Percentiles rank a stretch among this genome's conserved stretches.
Evolutionary conservation across 192 early-diverging fungal genomes (phyloP).

Genomic region (Backusella luteola): DNA sequence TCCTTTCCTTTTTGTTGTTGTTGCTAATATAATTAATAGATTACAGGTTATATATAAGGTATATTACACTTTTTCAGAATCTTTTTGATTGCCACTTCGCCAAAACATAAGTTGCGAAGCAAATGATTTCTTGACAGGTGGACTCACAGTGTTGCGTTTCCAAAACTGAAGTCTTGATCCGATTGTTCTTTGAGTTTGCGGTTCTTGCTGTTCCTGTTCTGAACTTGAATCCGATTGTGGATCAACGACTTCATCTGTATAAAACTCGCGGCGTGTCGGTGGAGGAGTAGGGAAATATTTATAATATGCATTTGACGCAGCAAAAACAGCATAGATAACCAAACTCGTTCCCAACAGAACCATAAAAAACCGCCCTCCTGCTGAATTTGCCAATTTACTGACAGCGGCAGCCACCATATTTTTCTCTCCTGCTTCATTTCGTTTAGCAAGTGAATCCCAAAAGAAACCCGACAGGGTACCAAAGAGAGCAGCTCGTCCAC

Average conservation of each 20-base stretch:
- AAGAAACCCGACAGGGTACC: conserved; percentile 39
- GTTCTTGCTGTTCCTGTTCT: neutral
- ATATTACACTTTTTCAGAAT: neutral
- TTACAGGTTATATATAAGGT: neutral
- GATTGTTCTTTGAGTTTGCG: neutral
- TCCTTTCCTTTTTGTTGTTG: neutral
- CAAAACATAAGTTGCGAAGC: neutral
- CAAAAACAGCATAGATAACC: conserved; percentile 36
- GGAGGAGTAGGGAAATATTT: conserved; percentile 42
- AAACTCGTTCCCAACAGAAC: conserved; percentile 27
- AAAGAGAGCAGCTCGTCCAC: conserved; percentile 44
- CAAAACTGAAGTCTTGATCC: neutral
- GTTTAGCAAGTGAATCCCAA: conserved; percentile 25
- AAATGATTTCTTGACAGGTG: neutral
- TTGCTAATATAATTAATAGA: neutral
- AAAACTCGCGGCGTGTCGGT: conserved; percentile 8
- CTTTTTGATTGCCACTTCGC: neutral
- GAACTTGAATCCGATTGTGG: neutral
- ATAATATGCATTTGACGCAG: conserved; percentile 32
- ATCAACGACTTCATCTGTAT: neutral
- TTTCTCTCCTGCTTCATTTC: conserved; percentile 19
- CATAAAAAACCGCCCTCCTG: conserved; percentile 31
- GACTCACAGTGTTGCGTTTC: neutral
- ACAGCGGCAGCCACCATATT: conserved; percentile 34
- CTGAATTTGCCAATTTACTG: conserved; percentile 22